phyloP scores from a whole-genome alignment of 208 protist species.

The Vickermania ingenoplastis region DNA sequence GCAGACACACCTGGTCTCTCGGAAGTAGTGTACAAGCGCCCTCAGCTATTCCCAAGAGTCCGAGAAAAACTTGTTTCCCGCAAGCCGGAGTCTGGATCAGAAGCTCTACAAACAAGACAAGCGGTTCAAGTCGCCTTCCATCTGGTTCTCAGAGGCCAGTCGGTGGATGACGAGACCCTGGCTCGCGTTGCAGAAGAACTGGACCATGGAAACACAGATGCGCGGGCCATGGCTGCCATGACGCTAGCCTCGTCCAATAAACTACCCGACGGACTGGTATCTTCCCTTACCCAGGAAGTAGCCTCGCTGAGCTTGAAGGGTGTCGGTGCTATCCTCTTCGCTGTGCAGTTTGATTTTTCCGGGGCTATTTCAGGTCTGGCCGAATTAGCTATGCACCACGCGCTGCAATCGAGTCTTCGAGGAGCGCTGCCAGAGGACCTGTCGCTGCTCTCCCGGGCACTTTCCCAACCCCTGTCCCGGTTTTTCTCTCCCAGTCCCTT shows the following conservation, averaged over 20 bases:
- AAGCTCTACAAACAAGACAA: neutral
- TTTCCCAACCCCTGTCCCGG: neutral
- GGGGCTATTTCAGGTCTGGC: neutral
- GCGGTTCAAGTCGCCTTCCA: neutral
- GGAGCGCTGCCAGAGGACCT: neutral
- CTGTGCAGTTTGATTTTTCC: neutral
- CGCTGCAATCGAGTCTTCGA: neutral
- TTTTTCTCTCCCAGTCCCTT: neutral
- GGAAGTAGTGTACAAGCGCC: conserved; percentile 5
- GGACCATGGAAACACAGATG: conserved; percentile 8
- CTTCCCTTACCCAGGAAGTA: neutral
- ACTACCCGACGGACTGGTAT: conserved; percentile 5
- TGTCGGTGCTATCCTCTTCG: neutral
- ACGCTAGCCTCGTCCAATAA: conserved; percentile 12
- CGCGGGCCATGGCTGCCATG: conserved; percentile 8
- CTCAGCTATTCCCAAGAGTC: conserved; percentile 10
- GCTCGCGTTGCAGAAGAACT: conserved; percentile 3
- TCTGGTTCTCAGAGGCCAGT: conserved; percentile 6
- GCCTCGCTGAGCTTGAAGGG: neutral
- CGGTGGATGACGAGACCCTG: neutral
- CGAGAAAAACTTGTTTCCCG: neutral
- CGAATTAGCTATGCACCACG: neutral
- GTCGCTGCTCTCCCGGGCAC: neutral
- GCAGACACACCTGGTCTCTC: conserved; percentile 7
- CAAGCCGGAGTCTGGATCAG: neutral